Conservation (phyloP, 2,329 filamentous ascomycete species). For the Trichoderma semiorbis region DNA sequence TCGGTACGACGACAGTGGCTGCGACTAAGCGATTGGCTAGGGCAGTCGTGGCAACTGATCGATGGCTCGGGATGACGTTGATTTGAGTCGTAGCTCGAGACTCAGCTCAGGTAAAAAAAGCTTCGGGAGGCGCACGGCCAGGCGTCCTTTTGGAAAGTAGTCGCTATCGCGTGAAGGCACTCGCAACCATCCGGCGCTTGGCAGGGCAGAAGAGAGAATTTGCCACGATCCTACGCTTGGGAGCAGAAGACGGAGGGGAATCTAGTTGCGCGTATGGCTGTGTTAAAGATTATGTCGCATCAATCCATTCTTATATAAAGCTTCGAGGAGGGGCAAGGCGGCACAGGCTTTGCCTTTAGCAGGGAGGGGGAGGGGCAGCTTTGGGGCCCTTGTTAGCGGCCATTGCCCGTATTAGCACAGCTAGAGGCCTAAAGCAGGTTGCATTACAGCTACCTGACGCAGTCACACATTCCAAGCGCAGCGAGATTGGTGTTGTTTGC, state of each 20-base stretch:
- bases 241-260: background rate
- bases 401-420: background rate
- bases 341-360: background rate
- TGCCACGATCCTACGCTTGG: background rate
- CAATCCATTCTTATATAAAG: background rate
- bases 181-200: background rate
- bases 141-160: background rate
- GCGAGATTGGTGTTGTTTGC: background rate
- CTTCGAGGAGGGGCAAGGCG: slow-evolving; percentile 1
- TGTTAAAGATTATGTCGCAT: background rate
- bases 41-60: slow-evolving; percentile 11
- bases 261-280: background rate
- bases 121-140: background rate
- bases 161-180: background rate
- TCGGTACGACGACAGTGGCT: background rate
- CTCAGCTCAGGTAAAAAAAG: background rate
- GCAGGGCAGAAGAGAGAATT: background rate
- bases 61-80: slow-evolving; percentile 19
- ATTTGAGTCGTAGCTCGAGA: background rate
- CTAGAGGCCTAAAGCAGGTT: background rate
- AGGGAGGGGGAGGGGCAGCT: slow-evolving; percentile 15
- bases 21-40: background rate
- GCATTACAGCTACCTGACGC: slow-evolving; percentile 6
- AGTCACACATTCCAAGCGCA: background rate
- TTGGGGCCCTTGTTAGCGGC: background rate